phyloP scores from a whole-genome alignment of 2,329 filamentous ascomycete genomes.

The Metarhizium brunneum region DNA sequence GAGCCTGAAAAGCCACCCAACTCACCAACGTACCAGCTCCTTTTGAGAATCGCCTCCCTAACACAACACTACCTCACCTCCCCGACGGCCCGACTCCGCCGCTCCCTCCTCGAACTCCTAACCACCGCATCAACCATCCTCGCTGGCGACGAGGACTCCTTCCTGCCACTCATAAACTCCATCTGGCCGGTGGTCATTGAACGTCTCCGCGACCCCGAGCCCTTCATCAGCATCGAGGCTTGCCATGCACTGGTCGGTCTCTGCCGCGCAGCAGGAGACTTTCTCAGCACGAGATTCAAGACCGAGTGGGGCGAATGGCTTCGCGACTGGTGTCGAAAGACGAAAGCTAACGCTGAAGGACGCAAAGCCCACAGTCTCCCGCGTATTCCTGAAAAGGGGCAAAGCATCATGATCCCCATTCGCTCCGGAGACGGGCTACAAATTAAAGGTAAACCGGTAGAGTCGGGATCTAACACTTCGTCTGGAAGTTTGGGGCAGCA shows the following conservation, averaged over 20 bases:
- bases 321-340: conserved; percentile 36
- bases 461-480: conserved; percentile 5
- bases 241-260: conserved; percentile 60
- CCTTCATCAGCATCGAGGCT: conserved; percentile 60
- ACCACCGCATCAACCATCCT: conserved; percentile 63
- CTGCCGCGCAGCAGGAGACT: conserved; percentile 67
- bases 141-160: conserved; percentile 67
- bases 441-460: conserved; percentile 8
- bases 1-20: conserved; percentile 50
- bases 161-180: conserved; percentile 81
- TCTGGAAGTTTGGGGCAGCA: conserved; percentile 44
- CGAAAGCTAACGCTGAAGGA: conserved; percentile 20
- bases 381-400: background rate
- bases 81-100: conserved; percentile 67
- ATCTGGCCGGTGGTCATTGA: conserved; percentile 76
- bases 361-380: conserved; percentile 3
- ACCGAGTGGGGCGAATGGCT: conserved; percentile 58
- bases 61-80: conserved; percentile 89
- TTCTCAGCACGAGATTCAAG: conserved; percentile 67
- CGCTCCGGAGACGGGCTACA: conserved; percentile 14
- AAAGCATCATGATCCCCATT: conserved; percentile 23
- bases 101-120: conserved; percentile 69
- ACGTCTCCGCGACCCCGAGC: conserved; percentile 57
- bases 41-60: conserved; percentile 71
- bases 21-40: conserved; percentile 70